Conservation (phyloP, 805 yeast species). For the Yamadazyma akitaensis region DNA sequence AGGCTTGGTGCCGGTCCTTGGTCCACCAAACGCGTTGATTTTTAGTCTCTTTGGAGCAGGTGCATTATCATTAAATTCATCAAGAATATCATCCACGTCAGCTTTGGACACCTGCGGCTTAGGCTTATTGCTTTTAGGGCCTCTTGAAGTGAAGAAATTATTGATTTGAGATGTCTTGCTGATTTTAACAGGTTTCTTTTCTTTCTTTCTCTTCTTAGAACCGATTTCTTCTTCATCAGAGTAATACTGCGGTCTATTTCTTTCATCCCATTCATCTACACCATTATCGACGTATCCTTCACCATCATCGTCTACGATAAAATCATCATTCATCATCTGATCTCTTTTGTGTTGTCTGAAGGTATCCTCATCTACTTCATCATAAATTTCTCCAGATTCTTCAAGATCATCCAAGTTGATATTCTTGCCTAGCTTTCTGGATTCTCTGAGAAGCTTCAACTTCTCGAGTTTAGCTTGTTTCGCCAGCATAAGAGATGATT, state of each 20-base stretch:
- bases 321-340: constrained; percentile 83
- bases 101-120: constrained; percentile 42
- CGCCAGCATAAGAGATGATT: constrained; percentile 26
- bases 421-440: constrained; percentile 53
- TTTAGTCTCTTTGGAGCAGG: constrained; percentile 7
- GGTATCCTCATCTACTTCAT: constrained; percentile 79
- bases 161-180: constrained; percentile 47
- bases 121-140: constrained; percentile 9
- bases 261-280: constrained; percentile 79
- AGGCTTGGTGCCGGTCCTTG: neutral
- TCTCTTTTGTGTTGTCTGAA: constrained; percentile 75
- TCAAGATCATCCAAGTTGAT: constrained; percentile 43
- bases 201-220: constrained; percentile 20
- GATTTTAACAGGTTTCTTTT: constrained; percentile 34
- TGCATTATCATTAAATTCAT: constrained; percentile 39
- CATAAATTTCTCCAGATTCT: constrained; percentile 51
- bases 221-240: constrained; percentile 48
- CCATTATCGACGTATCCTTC: constrained; percentile 94
- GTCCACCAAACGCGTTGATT: constrained; percentile 3
- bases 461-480: constrained; percentile 22
- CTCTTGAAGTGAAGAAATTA: constrained; percentile 48
- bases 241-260: constrained; percentile 46
- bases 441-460: constrained; percentile 13
- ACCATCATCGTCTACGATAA: constrained; percentile 91
- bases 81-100: constrained; percentile 64